Conservation (phyloP, 129 eudicot genomes). For the Apium graveolens region DNA sequence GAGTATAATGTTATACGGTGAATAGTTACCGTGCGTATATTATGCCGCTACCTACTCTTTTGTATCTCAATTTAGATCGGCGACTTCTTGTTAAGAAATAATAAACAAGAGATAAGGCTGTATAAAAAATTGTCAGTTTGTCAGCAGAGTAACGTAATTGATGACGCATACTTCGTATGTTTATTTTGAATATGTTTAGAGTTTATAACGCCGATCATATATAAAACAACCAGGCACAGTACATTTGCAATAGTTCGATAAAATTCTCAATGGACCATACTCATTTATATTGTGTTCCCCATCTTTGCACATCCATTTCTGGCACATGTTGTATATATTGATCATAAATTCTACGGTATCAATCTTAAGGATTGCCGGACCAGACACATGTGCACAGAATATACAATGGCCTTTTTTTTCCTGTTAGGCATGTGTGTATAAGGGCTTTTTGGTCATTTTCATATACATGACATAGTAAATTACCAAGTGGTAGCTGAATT, state of each 20-base stretch:
- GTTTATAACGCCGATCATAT: neutral
- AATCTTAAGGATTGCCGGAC: neutral
- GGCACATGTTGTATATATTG: neutral
- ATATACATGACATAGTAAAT: too few relatives aligned
- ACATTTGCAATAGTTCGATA: neutral
- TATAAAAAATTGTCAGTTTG: too few relatives aligned
- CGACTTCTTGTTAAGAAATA: too few relatives aligned
- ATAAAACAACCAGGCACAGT: neutral
- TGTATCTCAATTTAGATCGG: too few relatives aligned
- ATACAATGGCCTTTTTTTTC: neutral
- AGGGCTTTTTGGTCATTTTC: too few relatives aligned
- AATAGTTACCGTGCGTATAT: too few relatives aligned
- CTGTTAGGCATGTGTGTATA: neutral
- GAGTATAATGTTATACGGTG: too few relatives aligned
- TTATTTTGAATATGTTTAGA: neutral
- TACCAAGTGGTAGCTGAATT: too few relatives aligned
- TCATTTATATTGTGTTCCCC: neutral
- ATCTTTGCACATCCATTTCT: neutral
- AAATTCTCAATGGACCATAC: neutral
- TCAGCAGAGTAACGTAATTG: too few relatives aligned
- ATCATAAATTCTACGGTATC: neutral
- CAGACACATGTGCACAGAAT: neutral
- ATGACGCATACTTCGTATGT: too few relatives aligned
- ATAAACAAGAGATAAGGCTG: too few relatives aligned
- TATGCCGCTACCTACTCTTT: too few relatives aligned